These are phyloP conservation scores for Trichosporon asahii DNA, from an alignment of 1,284 basidiomycete genomes.

Conservation along the genomic window DNA sequence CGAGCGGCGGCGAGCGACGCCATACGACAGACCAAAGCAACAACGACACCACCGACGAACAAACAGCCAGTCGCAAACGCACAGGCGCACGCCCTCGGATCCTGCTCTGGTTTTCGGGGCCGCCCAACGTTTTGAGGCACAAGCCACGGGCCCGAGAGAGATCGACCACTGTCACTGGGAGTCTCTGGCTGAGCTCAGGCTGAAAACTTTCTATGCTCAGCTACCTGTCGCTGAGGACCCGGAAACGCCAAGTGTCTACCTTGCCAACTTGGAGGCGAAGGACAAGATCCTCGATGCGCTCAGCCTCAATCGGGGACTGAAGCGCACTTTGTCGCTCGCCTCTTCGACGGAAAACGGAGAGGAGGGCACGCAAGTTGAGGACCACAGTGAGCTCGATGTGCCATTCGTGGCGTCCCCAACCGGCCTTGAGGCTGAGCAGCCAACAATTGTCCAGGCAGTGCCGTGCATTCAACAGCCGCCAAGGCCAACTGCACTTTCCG, in stretches of 20 bases:
- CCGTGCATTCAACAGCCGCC: too few species aligned
- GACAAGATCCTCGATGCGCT: background rate
- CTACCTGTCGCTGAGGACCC: background rate
- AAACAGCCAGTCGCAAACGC: background rate
- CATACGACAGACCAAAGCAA: background rate
- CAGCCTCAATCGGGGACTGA: background rate
- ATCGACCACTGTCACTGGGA: background rate
- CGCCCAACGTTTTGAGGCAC: background rate
- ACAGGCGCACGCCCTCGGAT: background rate
- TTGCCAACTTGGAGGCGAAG: background rate
- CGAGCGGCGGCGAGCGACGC: background rate
- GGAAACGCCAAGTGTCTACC: background rate
- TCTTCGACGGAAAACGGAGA: background rate
- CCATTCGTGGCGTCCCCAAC: background rate
- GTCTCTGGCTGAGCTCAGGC: background rate
- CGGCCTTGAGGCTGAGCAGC: background rate
- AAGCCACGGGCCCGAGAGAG: background rate
- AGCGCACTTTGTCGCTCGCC: background rate
- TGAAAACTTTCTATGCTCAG: background rate
- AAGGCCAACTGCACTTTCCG: background rate
- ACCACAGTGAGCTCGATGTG: background rate
- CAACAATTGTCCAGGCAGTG: too few species aligned
- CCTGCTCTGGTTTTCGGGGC: too few species aligned
- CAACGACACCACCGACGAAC: background rate
- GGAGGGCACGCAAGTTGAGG: too few species aligned